Percentiles rank a stretch among this genome's conserved stretches.
phyloP scores from a whole-genome alignment of 2,329 filamentous ascomycete species.

The Triangularia verruculosa region DNA sequence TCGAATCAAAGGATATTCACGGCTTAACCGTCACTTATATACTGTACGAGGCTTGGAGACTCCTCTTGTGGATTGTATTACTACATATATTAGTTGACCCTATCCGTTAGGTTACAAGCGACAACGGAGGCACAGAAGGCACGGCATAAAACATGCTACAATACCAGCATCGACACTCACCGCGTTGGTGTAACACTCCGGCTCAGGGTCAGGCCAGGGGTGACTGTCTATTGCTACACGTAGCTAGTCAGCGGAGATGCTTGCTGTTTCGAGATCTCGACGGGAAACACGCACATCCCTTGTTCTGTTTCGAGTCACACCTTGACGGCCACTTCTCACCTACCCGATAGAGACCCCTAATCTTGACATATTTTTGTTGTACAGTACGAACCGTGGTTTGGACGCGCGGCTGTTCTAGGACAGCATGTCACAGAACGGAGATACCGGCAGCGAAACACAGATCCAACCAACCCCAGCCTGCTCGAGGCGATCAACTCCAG shows the following conservation, averaged over 20 bases:
- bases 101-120: background rate
- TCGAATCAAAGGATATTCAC: background rate
- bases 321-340: background rate
- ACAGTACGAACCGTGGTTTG: background rate
- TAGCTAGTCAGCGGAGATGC: background rate
- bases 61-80: background rate
- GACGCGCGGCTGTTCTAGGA: background rate
- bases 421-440: background rate
- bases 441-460: background rate
- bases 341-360: background rate
- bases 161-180: background rate
- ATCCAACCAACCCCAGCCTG: background rate
- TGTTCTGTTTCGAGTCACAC: background rate
- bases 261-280: background rate
- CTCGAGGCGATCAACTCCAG: background rate
- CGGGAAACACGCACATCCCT: background rate
- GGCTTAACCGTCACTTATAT: background rate
- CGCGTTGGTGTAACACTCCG: background rate
- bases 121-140: background rate
- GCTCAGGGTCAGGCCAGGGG: background rate
- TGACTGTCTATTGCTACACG: background rate
- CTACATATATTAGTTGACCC: background rate
- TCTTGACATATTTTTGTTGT: background rate
- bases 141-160: background rate
- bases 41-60: background rate